Evolutionary conservation across 495 filamentous ascomycete species (phyloP), one percentile per base, ranked within the genome.

Genomic region (Aspergillus wentii): DNA sequence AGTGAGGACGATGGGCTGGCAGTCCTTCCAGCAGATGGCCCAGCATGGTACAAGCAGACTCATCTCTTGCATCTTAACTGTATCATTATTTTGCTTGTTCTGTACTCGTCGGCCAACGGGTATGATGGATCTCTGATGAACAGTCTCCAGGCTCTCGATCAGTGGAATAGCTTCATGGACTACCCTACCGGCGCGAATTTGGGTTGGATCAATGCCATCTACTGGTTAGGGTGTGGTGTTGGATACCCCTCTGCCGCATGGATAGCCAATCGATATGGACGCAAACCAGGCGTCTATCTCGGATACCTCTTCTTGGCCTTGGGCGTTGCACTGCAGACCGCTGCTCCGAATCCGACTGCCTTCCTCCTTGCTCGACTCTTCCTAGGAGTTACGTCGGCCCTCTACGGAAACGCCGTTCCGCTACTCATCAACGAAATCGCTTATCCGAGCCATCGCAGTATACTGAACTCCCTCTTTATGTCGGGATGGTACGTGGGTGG

Each of bases 401-500:
- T 80, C 31, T 71, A 76, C 14, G 73, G 76, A 43, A 68, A 74
- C 18, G 68, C 72, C 1, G 75, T 75, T 10, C 77, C 79, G 17
- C 72, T 81, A 40, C 59, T 84, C 41, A 59, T 83, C 34, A 80
- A 74, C 14, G 79, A 85, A 56, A 65, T 83, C 26, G 69, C 69
- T 21, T 77, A 85, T 45, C 76, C 79, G 17, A 69, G 78, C 47
- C 78, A 82, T 38, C 76, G 78, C 53, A 72, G 66, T 25, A 67
- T 74, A 40, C 59, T 79, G 35, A 82, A 72, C 19, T 70, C 72
- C 14, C 59, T 82, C n/a, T 83, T 79, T 57, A 82, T 82, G 64
- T 76, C 66, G 31, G 61, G 75, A 31, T 83, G 74, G 71, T 79
- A 81, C 56, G 62, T 75, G 19, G 80, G 81, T 18, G 73, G 72